phyloP scores from a whole-genome alignment of 2,329 filamentous ascomycete genomes.

The Xylaria multiplex region DNA sequence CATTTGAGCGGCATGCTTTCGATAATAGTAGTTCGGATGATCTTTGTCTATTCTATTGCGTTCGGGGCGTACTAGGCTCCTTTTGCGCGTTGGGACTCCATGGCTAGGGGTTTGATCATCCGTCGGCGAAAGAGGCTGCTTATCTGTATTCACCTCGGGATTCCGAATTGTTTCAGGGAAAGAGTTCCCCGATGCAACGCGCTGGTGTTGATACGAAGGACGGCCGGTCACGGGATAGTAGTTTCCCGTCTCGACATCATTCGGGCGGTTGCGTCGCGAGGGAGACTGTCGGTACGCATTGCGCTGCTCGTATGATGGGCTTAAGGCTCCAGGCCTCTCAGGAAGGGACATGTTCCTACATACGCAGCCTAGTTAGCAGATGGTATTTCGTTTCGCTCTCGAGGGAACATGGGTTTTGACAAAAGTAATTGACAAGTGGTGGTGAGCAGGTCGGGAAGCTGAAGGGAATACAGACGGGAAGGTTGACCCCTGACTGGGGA shows the following conservation, averaged over 20 bases:
- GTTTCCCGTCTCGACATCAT: slow-evolving; percentile 75
- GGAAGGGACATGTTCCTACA: slow-evolving; percentile 68
- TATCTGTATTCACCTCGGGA: slow-evolving; percentile 66
- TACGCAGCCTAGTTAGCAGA: slow-evolving; percentile 34
- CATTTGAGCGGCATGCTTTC: slow-evolving; percentile 95
- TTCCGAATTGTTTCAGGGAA: slow-evolving; percentile 67
- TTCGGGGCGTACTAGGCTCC: slow-evolving; percentile 89
- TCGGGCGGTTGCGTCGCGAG: slow-evolving; percentile 70
- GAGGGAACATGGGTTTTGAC: not conserved
- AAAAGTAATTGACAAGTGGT: not conserved
- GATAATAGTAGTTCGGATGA: slow-evolving; percentile 95
- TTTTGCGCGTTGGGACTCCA: slow-evolving; percentile 69
- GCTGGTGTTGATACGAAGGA: slow-evolving; percentile 59
- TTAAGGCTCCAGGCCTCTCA: slow-evolving; percentile 69
- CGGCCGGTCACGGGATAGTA: slow-evolving; percentile 57
- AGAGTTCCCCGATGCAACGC: slow-evolving; percentile 67
- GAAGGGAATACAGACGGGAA: slow-evolving; percentile 31
- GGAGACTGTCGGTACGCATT: slow-evolving; percentile 74
- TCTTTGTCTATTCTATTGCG: slow-evolving; percentile 84
- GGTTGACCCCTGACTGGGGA: slow-evolving; percentile 20
- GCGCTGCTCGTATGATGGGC: slow-evolving; percentile 68
- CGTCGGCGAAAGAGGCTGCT: slow-evolving; percentile 64
- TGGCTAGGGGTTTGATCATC: slow-evolving; percentile 46
- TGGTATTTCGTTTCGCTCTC: slow-evolving; percentile 4
- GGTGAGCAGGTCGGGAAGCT: not conserved